Evolutionary conservation across 2,329 filamentous ascomycete species (phyloP).

Genomic region (Huntiella decipiens): DNA sequence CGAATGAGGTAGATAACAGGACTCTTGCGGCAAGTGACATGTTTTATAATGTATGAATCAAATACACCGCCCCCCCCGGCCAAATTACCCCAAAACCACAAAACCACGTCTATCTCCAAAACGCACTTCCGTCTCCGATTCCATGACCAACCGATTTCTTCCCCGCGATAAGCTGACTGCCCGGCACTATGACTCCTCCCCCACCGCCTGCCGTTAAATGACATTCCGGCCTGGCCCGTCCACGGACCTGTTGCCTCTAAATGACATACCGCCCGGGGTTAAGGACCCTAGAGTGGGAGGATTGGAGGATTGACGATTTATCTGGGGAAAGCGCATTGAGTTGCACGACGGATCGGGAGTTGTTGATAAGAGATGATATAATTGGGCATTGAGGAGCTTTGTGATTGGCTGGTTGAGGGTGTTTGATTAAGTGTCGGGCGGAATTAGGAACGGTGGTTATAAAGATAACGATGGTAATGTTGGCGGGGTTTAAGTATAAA

Average conservation of each 20-base stretch:
- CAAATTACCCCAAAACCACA: too few relatives aligned
- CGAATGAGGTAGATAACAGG: too few relatives aligned
- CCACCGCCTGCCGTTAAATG: constrained; percentile 2
- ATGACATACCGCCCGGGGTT: background rate
- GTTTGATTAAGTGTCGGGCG: too few relatives aligned
- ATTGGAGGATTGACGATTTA: background rate
- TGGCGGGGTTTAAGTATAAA: background rate
- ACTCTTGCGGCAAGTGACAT: too few relatives aligned
- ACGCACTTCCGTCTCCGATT: too few relatives aligned
- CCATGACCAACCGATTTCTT: too few relatives aligned
- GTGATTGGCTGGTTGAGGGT: too few relatives aligned
- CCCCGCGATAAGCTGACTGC: background rate
- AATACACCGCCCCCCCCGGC: too few relatives aligned
- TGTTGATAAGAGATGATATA: background rate
- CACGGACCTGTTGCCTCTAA: background rate
- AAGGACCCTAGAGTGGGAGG: background rate
- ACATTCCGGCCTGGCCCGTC: background rate
- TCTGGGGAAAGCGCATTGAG: background rate
- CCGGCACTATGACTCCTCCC: too few relatives aligned
- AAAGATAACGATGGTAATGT: background rate
- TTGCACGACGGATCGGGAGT: background rate
- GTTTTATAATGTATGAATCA: too few relatives aligned
- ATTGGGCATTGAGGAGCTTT: background rate
- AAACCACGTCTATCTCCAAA: too few relatives aligned
- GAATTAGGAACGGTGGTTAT: too few relatives aligned